Evolutionary conservation across 495 filamentous ascomycete species (phyloP).

Genomic region (Penicilliopsis zonata): DNA sequence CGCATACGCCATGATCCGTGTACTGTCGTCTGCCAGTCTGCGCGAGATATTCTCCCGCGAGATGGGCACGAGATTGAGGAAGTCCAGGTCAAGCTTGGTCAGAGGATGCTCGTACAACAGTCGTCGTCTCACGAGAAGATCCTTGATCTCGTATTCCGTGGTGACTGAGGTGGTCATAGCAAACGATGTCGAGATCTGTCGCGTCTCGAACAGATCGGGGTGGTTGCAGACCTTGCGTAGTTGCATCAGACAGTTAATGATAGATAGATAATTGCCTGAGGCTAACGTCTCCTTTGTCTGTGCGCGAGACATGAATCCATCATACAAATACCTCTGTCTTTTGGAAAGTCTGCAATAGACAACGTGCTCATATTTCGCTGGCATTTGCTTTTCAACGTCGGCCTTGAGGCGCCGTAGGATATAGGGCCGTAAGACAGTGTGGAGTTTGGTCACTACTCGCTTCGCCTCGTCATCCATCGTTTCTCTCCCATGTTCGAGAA

Average conservation of each 20-base stretch:
- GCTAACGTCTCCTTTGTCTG: constrained; percentile 78
- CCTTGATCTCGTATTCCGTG: constrained; percentile 68
- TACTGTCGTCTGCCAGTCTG: constrained; percentile 47
- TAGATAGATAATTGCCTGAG: constrained; percentile 94
- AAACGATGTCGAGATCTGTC: constrained; percentile 94
- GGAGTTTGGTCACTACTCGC: constrained; percentile 78
- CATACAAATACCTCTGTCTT: constrained; percentile 88
- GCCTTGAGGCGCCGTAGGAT: constrained; percentile 87
- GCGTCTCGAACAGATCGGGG: constrained; percentile 94
- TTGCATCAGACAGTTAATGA: constrained; percentile 98
- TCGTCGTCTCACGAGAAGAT: constrained; percentile 54
- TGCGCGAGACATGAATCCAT: constrained; percentile 90
- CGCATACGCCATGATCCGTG: constrained; percentile 49
- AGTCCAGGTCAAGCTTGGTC: constrained; percentile 55
- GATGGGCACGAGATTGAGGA: constrained; percentile 71
- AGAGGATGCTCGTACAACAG: constrained; percentile 56
- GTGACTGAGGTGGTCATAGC: constrained; percentile 76
- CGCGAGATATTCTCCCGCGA: constrained; percentile 55
- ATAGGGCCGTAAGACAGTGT: constrained; percentile 86
- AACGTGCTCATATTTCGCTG: constrained; percentile 92
- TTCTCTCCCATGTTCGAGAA: constrained; percentile 86
- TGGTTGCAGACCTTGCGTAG: constrained; percentile 98
- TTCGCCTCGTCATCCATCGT: constrained; percentile 88
- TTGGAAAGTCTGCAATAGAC: constrained; percentile 91
- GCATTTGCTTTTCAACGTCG: constrained; percentile 99